A percentile compares a stretch with the other conserved stretches of the same genome.
Evolutionary conservation across 352 stramenopile genomes (phyloP).

Genomic region (Aphanomyces stellatus): DNA sequence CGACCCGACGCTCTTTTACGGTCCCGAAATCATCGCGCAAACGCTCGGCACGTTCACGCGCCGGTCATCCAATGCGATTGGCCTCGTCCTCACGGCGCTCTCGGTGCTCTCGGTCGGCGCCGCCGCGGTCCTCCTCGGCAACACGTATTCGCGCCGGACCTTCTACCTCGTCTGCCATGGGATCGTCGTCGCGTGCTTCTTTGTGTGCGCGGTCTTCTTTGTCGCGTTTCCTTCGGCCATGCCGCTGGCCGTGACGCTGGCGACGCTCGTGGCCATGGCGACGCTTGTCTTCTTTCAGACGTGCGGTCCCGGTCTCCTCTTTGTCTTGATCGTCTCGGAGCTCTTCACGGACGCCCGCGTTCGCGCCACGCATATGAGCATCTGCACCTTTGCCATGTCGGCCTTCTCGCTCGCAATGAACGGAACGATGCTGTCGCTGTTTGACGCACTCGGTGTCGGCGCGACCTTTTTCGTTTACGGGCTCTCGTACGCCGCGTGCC

Average conservation of each 20-base stretch:
- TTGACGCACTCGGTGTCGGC: conserved; percentile 52
- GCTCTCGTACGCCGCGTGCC: conserved; percentile 51
- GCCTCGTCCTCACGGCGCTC: conserved; percentile 54
- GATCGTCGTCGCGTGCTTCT: conserved; percentile 61
- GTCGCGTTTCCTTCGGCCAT: not conserved
- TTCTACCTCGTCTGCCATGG: conserved; percentile 64
- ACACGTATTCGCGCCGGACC: conserved; percentile 48
- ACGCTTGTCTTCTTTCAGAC: conserved; percentile 68
- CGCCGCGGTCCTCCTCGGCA: conserved; percentile 56
- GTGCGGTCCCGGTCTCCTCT: conserved; percentile 67
- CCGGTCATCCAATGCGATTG: conserved; percentile 67
- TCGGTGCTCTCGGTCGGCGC: conserved; percentile 60
- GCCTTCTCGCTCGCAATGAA: conserved; percentile 78
- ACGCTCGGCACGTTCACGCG: conserved; percentile 46
- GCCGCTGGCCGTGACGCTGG: conserved; percentile 8
- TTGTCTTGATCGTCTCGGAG: conserved; percentile 79
- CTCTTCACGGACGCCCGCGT: conserved; percentile 77
- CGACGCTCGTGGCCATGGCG: conserved; percentile 35
- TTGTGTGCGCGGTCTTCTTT: conserved; percentile 59
- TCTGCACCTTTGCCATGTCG: conserved; percentile 84
- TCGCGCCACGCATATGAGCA: conserved; percentile 79
- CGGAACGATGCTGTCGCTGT: conserved; percentile 67
- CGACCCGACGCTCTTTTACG: conserved; percentile 82
- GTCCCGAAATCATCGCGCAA: conserved; percentile 71
- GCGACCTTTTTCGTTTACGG: conserved; percentile 63